These are phyloP conservation scores for Backusella psychrophila DNA, from an alignment of 192 early-diverging fungal genomes.

Conservation along the genomic window DNA sequence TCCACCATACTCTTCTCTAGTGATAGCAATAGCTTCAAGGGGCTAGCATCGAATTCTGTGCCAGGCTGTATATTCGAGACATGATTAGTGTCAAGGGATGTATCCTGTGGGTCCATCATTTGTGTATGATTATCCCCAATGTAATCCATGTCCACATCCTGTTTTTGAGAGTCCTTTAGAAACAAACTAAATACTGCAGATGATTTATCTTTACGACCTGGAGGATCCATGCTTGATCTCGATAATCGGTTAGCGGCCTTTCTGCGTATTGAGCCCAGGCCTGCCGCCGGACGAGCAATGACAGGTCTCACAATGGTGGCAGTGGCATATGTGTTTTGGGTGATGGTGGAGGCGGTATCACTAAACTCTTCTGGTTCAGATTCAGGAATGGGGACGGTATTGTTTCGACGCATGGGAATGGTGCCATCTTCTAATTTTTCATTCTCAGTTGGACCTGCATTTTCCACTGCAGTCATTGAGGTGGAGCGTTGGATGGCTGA, in stretches of 20 bases:
- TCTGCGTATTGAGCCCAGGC: background rate
- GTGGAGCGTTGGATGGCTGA: background rate
- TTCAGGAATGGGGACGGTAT: background rate
- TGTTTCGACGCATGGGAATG: background rate
- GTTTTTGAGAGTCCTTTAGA: background rate
- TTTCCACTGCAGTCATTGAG: background rate
- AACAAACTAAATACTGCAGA: slow-evolving; percentile 1
- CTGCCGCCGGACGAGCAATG: background rate
- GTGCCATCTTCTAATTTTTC: background rate
- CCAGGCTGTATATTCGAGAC: slow-evolving; percentile 3
- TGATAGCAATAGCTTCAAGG: slow-evolving; percentile 5
- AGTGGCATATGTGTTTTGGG: background rate
- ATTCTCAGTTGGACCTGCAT: background rate
- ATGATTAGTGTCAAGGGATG: background rate
- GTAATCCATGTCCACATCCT: background rate
- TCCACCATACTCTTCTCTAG: slow-evolving; percentile 24
- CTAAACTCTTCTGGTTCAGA: background rate
- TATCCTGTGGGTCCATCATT: background rate
- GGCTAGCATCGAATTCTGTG: background rate
- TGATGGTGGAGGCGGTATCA: background rate
- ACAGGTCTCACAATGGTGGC: background rate
- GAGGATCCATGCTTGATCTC: slow-evolving; percentile 18
- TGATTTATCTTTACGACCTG: slow-evolving; percentile 12
- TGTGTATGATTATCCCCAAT: background rate
- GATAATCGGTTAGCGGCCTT: slow-evolving; percentile 16